phyloP scores from a whole-genome alignment of 768 basidiomycete species.

The Amanita brunnescens region DNA sequence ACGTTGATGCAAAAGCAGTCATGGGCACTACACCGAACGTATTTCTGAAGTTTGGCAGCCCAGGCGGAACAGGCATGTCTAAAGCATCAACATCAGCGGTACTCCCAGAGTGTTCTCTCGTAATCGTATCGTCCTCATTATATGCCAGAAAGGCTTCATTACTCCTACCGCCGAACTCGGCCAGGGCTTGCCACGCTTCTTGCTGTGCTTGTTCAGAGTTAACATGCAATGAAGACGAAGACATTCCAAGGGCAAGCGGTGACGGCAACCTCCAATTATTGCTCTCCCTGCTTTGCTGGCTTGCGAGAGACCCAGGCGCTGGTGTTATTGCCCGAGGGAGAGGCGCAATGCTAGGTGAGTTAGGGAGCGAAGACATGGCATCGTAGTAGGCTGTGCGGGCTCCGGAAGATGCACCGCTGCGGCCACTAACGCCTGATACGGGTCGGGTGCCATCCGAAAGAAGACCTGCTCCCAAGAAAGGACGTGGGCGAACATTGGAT shows the following conservation, averaged over 20 bases:
- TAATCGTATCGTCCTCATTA: conserved; percentile 6
- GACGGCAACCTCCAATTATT: conserved; percentile 15
- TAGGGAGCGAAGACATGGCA: conserved; percentile 43
- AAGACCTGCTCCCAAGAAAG: conserved; percentile 20
- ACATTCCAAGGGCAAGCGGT: not conserved
- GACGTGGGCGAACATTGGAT: not conserved
- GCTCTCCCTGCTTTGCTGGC: conserved; percentile 12
- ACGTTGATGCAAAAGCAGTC: conserved; percentile 4
- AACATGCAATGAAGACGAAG: not conserved
- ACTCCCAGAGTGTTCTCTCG: not conserved
- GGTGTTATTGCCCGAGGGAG: conserved; percentile 43
- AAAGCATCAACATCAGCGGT: conserved; percentile 19
- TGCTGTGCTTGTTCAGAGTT: not conserved
- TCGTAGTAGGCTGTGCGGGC: conserved; percentile 58
- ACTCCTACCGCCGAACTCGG: conserved; percentile 1
- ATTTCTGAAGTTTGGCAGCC: conserved; percentile 25
- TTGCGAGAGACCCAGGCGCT: conserved; percentile 15
- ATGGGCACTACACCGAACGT: not conserved
- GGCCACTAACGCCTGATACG: conserved; percentile 45
- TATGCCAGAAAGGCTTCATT: not conserved
- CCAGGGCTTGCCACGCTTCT: not conserved
- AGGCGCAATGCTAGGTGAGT: conserved; percentile 30
- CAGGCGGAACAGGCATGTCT: conserved; percentile 41
- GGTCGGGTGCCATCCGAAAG: conserved; percentile 40
- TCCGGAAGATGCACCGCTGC: conserved; percentile 35